A percentile compares a stretch with the other conserved stretches of the same genome.
phyloP scores from a whole-genome alignment of 306 rosid species.

The Rosa rugosa region DNA sequence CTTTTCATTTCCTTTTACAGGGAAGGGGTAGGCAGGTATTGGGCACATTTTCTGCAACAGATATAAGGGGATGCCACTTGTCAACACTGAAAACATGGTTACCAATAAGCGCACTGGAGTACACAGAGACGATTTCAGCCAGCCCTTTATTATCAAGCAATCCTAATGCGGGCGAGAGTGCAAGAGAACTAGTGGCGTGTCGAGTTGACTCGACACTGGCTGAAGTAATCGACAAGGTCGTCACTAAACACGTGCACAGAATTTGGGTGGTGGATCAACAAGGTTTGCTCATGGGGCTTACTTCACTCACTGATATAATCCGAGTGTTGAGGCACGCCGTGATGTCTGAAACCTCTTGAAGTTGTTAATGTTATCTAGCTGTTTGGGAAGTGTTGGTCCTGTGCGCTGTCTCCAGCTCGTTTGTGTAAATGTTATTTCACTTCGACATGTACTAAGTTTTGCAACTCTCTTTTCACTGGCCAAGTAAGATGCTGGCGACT shows the following conservation, averaged over 20 bases:
- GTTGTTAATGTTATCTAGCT: not conserved
- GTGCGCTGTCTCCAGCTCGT: not conserved
- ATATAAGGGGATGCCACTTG: slow-evolving; percentile 63
- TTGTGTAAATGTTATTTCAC: not conserved
- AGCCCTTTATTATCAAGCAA: slow-evolving; percentile 41
- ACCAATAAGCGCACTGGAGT: slow-evolving; percentile 54
- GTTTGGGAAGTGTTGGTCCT: not conserved
- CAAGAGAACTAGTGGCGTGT: slow-evolving; percentile 64
- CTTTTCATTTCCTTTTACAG: slow-evolving; percentile 30
- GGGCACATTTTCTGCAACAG: slow-evolving; percentile 81
- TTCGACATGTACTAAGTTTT: too few species aligned
- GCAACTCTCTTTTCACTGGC: too few species aligned
- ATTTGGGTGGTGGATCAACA: slow-evolving; percentile 77
- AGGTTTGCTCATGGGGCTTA: slow-evolving; percentile 68
- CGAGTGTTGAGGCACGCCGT: slow-evolving; percentile 59
- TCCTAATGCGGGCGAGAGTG: slow-evolving; percentile 7
- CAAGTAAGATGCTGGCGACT: too few species aligned
- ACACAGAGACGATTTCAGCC: slow-evolving; percentile 42
- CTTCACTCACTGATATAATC: slow-evolving; percentile 67
- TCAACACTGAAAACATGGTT: slow-evolving; percentile 74
- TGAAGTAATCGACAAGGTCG: slow-evolving; percentile 58
- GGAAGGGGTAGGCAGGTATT: slow-evolving; percentile 60
- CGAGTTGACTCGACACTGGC: slow-evolving; percentile 41
- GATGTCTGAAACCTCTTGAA: slow-evolving; percentile 18
- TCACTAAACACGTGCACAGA: slow-evolving; percentile 68